A percentile compares a stretch with the other conserved stretches of the same genome.
Conservation (phyloP, 352 stramenopile species). For the Phytophthora boehmeriae region DNA sequence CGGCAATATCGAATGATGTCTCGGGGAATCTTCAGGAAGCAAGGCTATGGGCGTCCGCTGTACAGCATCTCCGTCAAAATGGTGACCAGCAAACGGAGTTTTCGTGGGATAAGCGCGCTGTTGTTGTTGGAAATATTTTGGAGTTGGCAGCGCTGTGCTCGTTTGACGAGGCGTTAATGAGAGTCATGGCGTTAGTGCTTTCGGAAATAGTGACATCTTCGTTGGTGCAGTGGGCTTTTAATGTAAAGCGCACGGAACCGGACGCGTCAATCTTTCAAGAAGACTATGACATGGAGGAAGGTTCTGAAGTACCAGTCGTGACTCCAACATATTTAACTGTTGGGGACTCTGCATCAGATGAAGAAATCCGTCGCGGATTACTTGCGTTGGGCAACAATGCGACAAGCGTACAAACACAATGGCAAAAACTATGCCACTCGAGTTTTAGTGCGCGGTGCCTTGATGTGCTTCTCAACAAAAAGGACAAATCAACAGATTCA, state of each 20-base stretch:
- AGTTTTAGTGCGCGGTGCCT: conserved; percentile 47
- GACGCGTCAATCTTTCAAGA: conserved; percentile 15
- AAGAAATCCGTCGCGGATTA: conserved; percentile 19
- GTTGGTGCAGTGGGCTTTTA: conserved; percentile 45
- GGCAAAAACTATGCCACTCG: conserved; percentile 48
- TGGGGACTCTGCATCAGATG: conserved; percentile 11
- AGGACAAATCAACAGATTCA: conserved; percentile 4
- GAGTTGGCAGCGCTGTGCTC: conserved; percentile 35
- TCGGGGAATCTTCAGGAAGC: background rate
- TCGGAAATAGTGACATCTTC: conserved; percentile 33
- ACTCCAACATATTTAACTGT: conserved; percentile 17
- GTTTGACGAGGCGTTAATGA: conserved; percentile 35
- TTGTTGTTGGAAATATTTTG: conserved; percentile 41
- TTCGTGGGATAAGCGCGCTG: conserved; percentile 38
- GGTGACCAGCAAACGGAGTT: conserved; percentile 1
- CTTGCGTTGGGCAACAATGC: conserved; percentile 18
- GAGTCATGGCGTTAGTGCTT: conserved; percentile 24
- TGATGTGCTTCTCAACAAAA: conserved; percentile 28
- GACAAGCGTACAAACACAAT: conserved; percentile 39
- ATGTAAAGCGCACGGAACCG: conserved; percentile 30
- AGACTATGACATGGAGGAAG: conserved; percentile 40
- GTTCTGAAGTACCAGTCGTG: conserved; percentile 11
- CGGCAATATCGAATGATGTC: conserved; percentile 9
- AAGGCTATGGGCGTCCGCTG: conserved; percentile 21
- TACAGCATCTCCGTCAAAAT: conserved; percentile 8